Conservation (phyloP, 768 basidiomycete species). For the Sistotremastrum niveocremeum region DNA sequence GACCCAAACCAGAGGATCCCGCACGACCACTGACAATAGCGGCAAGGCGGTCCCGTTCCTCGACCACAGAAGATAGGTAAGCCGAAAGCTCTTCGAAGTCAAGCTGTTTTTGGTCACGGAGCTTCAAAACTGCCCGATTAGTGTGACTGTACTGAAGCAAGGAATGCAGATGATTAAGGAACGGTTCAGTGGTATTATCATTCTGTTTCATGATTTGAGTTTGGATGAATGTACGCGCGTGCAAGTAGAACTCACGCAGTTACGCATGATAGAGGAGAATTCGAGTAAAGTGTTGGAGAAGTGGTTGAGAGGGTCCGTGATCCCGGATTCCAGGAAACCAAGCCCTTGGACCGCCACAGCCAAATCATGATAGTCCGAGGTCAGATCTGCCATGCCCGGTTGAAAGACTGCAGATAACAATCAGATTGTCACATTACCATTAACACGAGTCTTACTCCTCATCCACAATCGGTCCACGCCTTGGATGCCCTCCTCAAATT, state of each 20-base stretch:
- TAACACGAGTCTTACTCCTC: slow-evolving; percentile 66
- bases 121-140: slow-evolving; percentile 85
- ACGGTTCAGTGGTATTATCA: slow-evolving; percentile 82
- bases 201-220: slow-evolving; percentile 34
- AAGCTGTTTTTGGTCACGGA: slow-evolving; percentile 96
- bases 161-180: slow-evolving; percentile 82
- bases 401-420: slow-evolving; percentile 54
- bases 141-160: slow-evolving; percentile 88
- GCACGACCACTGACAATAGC: slow-evolving; percentile 84
- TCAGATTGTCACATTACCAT: slow-evolving; percentile 67
- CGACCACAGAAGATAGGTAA: slow-evolving; percentile 84
- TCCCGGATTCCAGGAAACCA: slow-evolving; percentile 95
- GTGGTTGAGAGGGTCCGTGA: slow-evolving; percentile 93
- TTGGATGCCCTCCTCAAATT: slow-evolving; percentile 89
- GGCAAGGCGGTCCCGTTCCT: slow-evolving; percentile 84
- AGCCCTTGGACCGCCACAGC: slow-evolving; percentile 93
- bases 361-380: slow-evolving; percentile 93
- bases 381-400: slow-evolving; percentile 62
- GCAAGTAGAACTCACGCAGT: slow-evolving; percentile 40
- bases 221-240: not conserved
- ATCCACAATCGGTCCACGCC: slow-evolving; percentile 71
- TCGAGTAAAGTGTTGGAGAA: slow-evolving; percentile 94
- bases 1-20: slow-evolving; percentile 68
- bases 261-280: slow-evolving; percentile 80
- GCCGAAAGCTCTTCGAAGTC: slow-evolving; percentile 97